Evolutionary conservation across 768 basidiomycete species (phyloP).

Genomic region (Lentinula guzmanii): DNA sequence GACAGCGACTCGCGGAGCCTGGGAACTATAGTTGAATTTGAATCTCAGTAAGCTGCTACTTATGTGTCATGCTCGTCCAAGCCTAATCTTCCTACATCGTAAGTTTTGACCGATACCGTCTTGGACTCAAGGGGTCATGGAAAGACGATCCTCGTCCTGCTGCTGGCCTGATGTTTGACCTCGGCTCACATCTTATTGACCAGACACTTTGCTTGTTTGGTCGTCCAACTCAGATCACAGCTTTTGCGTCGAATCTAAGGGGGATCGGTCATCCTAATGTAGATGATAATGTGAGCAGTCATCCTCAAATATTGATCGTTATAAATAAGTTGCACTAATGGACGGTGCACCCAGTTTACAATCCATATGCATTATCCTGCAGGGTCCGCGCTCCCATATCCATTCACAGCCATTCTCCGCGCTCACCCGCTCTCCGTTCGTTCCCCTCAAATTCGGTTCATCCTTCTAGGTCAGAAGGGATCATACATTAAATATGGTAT

Average conservation of each 20-base stretch:
- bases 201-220: conserved; percentile 75
- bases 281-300: conserved; percentile 53
- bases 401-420: conserved; percentile 61
- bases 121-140: conserved; percentile 65
- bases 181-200: conserved; percentile 78
- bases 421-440: conserved; percentile 66
- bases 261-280: conserved; percentile 58
- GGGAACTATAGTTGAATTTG: conserved; percentile 64
- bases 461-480: conserved; percentile 66
- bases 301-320: neutral
- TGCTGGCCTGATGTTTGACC: conserved; percentile 67
- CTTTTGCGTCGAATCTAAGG: conserved; percentile 64
- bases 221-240: conserved; percentile 60
- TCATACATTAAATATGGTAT: conserved; percentile 71
- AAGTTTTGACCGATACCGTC: conserved; percentile 74
- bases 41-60: conserved; percentile 53
- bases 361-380: conserved; percentile 46
- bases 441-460: conserved; percentile 62
- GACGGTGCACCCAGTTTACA: conserved; percentile 33
- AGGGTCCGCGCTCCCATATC: conserved; percentile 35
- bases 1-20: conserved; percentile 44
- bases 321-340: neutral
- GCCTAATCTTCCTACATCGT: neutral
- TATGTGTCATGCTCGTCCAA: neutral
- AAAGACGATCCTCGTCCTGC: conserved; percentile 64